Base-by-base conservation (phyloP, 1,284 basidiomycete genomes). In the Peniophora sp. region DNA sequence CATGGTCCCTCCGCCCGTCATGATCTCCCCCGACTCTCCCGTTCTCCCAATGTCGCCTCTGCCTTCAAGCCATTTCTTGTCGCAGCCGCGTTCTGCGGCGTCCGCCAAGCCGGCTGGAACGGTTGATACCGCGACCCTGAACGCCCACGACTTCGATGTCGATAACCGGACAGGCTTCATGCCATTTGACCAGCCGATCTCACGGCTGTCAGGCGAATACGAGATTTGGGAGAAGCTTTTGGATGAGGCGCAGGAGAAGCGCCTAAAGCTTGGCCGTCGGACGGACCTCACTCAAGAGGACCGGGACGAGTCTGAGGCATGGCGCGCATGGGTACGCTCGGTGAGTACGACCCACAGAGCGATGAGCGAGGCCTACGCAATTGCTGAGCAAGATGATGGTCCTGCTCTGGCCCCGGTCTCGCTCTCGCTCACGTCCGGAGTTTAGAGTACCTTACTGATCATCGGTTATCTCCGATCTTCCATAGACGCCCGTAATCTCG, bases 131-230 rank as follows among this genome's bases (percentile, higher is more conserved):
- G 83, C 88, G 11, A 93, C 92, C 3, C 81, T 94, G 50, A 90
- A 92, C 12, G 87, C 91, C 3, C 91, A 94, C 63, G 94, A 97
- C 72, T 97, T 93, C 72, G 93, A 97, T 64, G 88, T 97, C 57
- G 91, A 96, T 63, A 90, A 90, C 1, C 75, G 85, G 20, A 92
- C 92, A 0, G 95, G 95, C 0, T 97, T 98, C 64, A 82, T 97
- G 75, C 94, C 95, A 1, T 88, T 89, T 0, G 78, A 87, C 27
- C 77, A 80, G 1, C 92, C 93, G 0, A 61, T 92, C 0, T 59
- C 65, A 36, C 76, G 84, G 10, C 75, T 97, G 0, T 76, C 79
- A 0, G 57, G 54, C 0, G 65, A 71, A 50, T 93, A 83, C 74
- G 81, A 81, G 34, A 59, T 74, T 17, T 95, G 89, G 92, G 92